Evolutionary conservation across 495 filamentous ascomycete species (phyloP), one percentile per base, ranked within the genome.

Genomic region (Penicillium paxilli): DNA sequence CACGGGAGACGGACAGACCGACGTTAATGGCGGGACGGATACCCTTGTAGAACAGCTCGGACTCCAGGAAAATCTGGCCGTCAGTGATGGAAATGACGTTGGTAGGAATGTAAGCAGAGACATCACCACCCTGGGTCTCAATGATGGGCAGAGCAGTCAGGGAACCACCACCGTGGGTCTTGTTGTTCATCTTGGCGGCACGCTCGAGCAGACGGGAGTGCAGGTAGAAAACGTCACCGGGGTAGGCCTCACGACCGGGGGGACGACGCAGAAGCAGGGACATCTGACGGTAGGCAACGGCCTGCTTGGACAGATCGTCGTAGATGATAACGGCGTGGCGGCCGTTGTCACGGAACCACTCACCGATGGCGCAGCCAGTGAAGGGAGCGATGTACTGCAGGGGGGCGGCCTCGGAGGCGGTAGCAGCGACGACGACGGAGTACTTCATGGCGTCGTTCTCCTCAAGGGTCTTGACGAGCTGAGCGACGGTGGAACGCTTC

Each of bases 51-150:
- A 98, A 98, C 58, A 98, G 85, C 75, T 98, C 94, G 62, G 95
- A 73, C 81, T 98, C 94, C 85, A 98, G 86, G 90, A 98, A 98
- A 78, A 98, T 98, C 82, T 98, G 94, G 53, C 94, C 94, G 68
- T 98, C 94, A 60, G 94, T 98, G 70, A 98, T 98, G 72, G 95
- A 98, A 85, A 98, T 98, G 82, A 98, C 94, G 83, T 98, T 98
- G 81, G 94, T 98, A 70, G 94, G 94, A 84, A 98, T 98, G 80
- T 98, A 98, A 64, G 94, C 94, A 67, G 95, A 98, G 76, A 98
- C 94, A 79, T 98, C 94, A 89, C 94, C 94, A 88, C 94, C 94
- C 83, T 98, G 95, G 76, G 94, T 98, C 83, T 98, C 94, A 73
- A 98, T 98, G 80, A 98, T 79, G 74, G 94, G 94, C 45, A 98